phyloP scores from a whole-genome alignment of 352 stramenopile species.

The Phytopythium boreale region DNA sequence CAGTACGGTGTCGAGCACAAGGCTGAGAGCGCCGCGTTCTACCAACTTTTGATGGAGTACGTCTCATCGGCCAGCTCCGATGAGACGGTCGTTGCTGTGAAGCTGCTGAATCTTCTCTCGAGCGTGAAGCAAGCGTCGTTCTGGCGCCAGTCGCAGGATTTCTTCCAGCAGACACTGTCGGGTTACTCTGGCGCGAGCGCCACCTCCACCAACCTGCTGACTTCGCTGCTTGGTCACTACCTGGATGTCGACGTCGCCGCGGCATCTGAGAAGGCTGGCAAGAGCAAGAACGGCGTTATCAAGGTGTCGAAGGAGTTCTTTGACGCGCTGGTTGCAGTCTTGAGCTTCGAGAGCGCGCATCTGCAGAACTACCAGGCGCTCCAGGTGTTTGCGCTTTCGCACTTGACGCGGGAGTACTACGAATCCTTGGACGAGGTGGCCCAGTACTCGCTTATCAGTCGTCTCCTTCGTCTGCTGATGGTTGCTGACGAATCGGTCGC shows the following conservation, averaged over 20 bases:
- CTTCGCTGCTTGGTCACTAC: constrained; percentile 53
- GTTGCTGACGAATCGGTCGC: constrained; percentile 55
- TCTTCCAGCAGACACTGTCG: constrained; percentile 49
- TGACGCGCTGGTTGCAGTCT: constrained; percentile 40
- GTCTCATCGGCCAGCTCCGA: constrained; percentile 40
- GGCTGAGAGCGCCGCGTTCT: constrained; percentile 30
- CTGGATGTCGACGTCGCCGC: constrained; percentile 32
- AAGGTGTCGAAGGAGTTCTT: constrained; percentile 54
- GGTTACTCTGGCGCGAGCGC: constrained; percentile 13
- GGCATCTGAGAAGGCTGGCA: constrained; percentile 18
- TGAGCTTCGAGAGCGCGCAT: constrained; percentile 35
- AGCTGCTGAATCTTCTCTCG: constrained; percentile 59
- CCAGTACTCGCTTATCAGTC: constrained; percentile 44
- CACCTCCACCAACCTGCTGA: constrained; percentile 30
- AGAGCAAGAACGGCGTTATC: constrained; percentile 9
- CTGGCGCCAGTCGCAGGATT: constrained; percentile 67
- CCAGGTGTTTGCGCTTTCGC: constrained; percentile 38
- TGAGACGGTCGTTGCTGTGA: constrained; percentile 43
- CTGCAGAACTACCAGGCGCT: constrained; percentile 46
- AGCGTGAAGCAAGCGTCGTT: constrained; percentile 47
- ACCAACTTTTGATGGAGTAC: constrained; percentile 46
- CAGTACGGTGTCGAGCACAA: constrained; percentile 26
- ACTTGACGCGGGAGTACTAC: constrained; percentile 42
- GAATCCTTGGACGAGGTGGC: constrained; percentile 42
- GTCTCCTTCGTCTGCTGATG: constrained; percentile 58